Evolutionary conservation across 2,329 filamentous ascomycete species (phyloP), one percentile per base, ranked within the genome.

Genomic region (Exophiala sp.): DNA sequence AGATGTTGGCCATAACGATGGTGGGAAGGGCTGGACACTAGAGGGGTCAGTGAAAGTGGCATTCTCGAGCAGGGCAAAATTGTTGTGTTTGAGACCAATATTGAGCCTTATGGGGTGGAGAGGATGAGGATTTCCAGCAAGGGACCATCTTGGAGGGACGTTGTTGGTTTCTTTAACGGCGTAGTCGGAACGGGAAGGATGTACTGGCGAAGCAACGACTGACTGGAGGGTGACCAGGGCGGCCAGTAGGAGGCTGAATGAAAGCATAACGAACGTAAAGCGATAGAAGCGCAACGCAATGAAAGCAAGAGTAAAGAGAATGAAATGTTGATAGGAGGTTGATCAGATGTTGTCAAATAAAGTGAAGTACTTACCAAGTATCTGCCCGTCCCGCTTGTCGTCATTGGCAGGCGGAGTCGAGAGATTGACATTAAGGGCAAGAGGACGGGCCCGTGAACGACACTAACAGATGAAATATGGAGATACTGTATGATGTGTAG

Each of bases 41-140:
- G 33, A 51, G 52, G 55, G 33, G 20, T 12, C 20, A 40, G 8
- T 3, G 11, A 35, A 7, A 5, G 18, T 5, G 11, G 20, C 7
- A n/a, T 32, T n/a, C n/a, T n/a, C n/a, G n/a, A n/a, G 69, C 59
- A 78, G 76, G 14, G 74, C 72, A 52, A 83, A 81, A 40, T 78
- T 76, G 54, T 74, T 72, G 65, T 84, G 81, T 71, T 78, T 83
- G 55, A 85, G 65, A 29, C 78, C 81, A 63, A 84, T 83, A 46
- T 81, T 76, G 43, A 85, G 68, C 34, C 80, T 69, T 55, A 84
- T 75, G 33, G 73, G 68, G 56, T 79, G 74, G 14, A 72, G 67
- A 41, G 74, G 71, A 36, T 78, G 72, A 2, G 80, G 76, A 32
- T 72, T 68, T 36, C 72, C 73, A 43, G 77, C 64, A 54, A 71